Percentiles rank a stretch among this genome's conserved stretches.
These are phyloP conservation scores for Thermothelomyces thermophilus DNA, from an alignment of 2,329 filamentous ascomycete species.

Conservation along the genomic window DNA sequence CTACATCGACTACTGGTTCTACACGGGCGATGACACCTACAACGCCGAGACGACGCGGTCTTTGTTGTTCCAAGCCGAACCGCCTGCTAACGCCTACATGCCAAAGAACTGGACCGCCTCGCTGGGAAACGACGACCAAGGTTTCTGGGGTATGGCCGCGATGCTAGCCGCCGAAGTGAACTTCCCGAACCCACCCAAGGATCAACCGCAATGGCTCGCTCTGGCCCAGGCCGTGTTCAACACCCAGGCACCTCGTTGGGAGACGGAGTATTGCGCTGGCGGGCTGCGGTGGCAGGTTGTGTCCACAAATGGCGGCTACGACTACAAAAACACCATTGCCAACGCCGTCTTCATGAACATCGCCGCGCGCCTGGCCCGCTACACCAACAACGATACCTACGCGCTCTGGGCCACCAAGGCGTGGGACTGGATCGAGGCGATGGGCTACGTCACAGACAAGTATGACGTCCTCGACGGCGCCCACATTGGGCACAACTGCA, in stretches of 20 bases:
- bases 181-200: constrained; percentile 47
- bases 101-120: constrained; percentile 29
- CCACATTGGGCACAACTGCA: constrained; percentile 47
- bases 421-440: constrained; percentile 44
- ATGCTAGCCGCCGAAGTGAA: constrained; percentile 48
- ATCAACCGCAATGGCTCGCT: constrained; percentile 44
- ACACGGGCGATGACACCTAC: constrained; percentile 53
- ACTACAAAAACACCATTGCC: constrained; percentile 50
- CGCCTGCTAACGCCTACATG: constrained; percentile 27
- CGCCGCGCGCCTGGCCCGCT: constrained; percentile 50
- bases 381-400: constrained; percentile 48
- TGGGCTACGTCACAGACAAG: constrained; percentile 42
- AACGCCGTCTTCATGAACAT: constrained; percentile 39
- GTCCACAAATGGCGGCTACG: constrained; percentile 53
- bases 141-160: constrained; percentile 57
- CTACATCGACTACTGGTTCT: constrained; percentile 58
- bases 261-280: constrained; percentile 45
- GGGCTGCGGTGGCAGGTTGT: constrained; percentile 61
- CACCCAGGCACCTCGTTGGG: constrained; percentile 50
- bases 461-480: constrained; percentile 58
- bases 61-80: constrained; percentile 27
- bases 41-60: constrained; percentile 36
- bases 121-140: constrained; percentile 55
- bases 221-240: constrained; percentile 57
- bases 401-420: constrained; percentile 44